These are phyloP conservation scores for Gaertneriomyces sp. DNA, from an alignment of 192 early-diverging fungal genomes.

Conservation along the genomic window DNA sequence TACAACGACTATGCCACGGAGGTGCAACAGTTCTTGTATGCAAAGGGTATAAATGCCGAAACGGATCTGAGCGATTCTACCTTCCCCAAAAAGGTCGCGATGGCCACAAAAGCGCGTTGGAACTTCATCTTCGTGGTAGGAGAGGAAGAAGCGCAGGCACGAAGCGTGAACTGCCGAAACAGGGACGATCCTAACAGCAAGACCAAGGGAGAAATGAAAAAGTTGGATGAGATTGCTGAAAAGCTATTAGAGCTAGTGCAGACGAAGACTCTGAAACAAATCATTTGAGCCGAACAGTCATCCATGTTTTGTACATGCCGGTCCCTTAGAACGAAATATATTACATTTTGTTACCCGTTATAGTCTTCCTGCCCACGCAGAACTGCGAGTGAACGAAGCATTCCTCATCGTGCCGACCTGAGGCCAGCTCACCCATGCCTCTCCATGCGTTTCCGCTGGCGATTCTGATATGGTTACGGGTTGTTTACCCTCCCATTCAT, in stretches of 20 bases:
- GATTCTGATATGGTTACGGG: too few species aligned
- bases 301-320: too few species aligned
- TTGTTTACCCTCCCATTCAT: too few species aligned
- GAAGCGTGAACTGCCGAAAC: constrained; percentile 88
- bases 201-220: constrained; percentile 63
- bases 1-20: constrained; percentile 78
- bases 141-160: constrained; percentile 68
- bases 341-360: too few species aligned
- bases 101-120: constrained; percentile 62
- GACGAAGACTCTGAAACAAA: constrained; percentile 23
- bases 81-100: constrained; percentile 95
- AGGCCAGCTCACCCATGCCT: too few species aligned
- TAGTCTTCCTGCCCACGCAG: too few species aligned
- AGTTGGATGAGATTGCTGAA: constrained; percentile 65
- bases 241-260: constrained; percentile 69
- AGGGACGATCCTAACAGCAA: constrained; percentile 54
- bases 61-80: constrained; percentile 81
- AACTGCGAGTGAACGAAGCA: too few species aligned
- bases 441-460: too few species aligned
- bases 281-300: neutral
- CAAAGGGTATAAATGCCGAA: constrained; percentile 78
- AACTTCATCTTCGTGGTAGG: constrained; percentile 98
- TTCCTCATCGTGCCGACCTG: too few species aligned
- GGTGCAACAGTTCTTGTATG: constrained; percentile 66
- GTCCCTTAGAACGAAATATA: too few species aligned